phyloP scores from a whole-genome alignment of 2,329 filamentous ascomycete genomes.

The Colletotrichum lupini region DNA sequence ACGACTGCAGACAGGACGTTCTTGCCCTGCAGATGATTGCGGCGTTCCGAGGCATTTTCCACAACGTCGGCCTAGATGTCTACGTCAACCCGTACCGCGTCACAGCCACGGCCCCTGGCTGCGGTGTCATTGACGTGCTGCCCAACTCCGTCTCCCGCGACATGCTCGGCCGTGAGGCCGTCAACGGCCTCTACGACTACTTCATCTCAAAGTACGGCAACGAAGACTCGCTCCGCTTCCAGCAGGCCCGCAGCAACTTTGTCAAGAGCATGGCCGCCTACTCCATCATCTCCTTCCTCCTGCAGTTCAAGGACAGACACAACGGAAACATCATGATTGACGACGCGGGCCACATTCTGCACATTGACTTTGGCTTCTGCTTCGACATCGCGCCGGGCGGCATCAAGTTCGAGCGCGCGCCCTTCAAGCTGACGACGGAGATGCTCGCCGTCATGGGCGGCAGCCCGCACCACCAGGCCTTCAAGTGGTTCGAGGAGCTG shows the following conservation, averaged over 20 bases:
- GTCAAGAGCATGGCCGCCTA: conserved; percentile 99
- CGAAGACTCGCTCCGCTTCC: conserved; percentile 93
- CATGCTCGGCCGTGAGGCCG: conserved; percentile 97
- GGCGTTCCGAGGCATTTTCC: conserved; percentile 96
- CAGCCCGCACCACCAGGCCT: conserved; percentile 83
- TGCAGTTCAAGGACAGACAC: conserved; percentile 99
- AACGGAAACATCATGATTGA: conserved; percentile 99
- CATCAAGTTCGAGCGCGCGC: conserved; percentile 96
- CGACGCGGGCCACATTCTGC: conserved; percentile 94
- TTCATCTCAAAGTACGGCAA: conserved; percentile 98
- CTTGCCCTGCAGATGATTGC: conserved; percentile 98
- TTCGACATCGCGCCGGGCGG: conserved; percentile 98
- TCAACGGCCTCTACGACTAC: conserved; percentile 98
- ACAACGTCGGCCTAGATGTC: conserved; percentile 92
- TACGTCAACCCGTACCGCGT: conserved; percentile 98
- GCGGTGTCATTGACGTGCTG: conserved; percentile 96
- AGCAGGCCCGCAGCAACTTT: conserved; percentile 95
- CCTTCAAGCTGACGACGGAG: conserved; percentile 96
- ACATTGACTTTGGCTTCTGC: conserved; percentile 99
- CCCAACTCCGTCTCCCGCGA: conserved; percentile 98
- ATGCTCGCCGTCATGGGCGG: conserved; percentile 99
- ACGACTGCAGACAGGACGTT: conserved; percentile 97
- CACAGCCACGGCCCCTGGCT: conserved; percentile 95
- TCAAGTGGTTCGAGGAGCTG: conserved; percentile 96
- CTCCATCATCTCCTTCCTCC: conserved; percentile 92